Evolutionary conservation across 2,329 filamentous ascomycete genomes (phyloP), one percentile per base, ranked within the genome.

Genomic region (Trichoderma endophyticum): DNA sequence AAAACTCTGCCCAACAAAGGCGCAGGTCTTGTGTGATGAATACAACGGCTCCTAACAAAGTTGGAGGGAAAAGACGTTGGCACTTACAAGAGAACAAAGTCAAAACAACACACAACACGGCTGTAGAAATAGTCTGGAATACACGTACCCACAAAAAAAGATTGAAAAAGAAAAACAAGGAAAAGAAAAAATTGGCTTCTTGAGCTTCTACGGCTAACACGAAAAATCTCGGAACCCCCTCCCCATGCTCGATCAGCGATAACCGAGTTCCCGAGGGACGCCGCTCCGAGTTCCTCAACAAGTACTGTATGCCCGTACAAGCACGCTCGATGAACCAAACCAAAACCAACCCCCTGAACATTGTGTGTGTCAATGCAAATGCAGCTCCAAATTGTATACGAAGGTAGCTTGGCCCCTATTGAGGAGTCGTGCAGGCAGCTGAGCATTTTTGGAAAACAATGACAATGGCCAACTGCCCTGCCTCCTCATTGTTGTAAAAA

Each of bases 211-310:
- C 39, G 36, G 62, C 62, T 48, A 60, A 26, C 15, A 60, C 34
- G 51, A 60, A 69, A 60, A 51, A 18, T 36, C 24, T 43, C 64
- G 64, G 64, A 32, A 24, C 28, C 56, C 54, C 66, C 28, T 43
- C 66, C 64, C 56, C n/a, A 60, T 57, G 28, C 14, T 51, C 56
- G 54, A 61, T 69, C 66, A 68, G 66, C 66, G 66, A 69, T 69
- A 69, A 48, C 66, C 66, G 66, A 69, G 56, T 39, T 69, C 66
- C 66, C 51, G 36, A 32, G 28, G 56, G 36, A 61, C 26, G 12
- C 63, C 65, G 36, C 54, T 15, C 56, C 36, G 56, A 61, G 56
- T 18, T 18, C 28, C 24, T 43, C 15, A 11, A 12, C 43, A 32
- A 34, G 18, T 24, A 28, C n/a, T 48, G 34, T 21, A 48, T 48